phyloP scores from a whole-genome alignment of 2,329 filamentous ascomycete genomes.

The Zalaria obscura region DNA sequence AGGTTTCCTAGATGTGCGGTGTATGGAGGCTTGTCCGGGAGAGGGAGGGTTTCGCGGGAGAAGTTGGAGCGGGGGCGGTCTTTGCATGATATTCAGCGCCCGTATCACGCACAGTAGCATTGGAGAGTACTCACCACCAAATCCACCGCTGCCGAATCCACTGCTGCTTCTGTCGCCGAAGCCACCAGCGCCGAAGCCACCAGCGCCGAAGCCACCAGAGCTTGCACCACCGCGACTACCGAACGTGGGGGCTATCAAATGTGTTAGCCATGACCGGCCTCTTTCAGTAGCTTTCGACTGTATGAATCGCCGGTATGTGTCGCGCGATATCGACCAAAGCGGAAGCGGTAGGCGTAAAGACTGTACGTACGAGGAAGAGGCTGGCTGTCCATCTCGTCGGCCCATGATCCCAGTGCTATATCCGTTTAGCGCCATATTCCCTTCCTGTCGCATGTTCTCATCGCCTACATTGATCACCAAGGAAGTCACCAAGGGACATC shows the following conservation, averaged over 20 bases:
- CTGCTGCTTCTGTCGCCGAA: slow-evolving; percentile 12
- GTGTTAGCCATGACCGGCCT: too few species aligned
- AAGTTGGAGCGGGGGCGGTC: slow-evolving; percentile 20
- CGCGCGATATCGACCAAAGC: too few species aligned
- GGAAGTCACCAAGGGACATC: slow-evolving; percentile 94
- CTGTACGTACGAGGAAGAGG: slow-evolving; percentile 17
- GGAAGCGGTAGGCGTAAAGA: background rate
- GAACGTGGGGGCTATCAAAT: too few species aligned
- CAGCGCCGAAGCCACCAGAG: slow-evolving; percentile 2
- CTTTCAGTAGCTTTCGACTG: too few species aligned
- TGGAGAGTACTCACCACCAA: background rate
- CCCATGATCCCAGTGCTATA: slow-evolving; percentile 77
- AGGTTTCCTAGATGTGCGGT: slow-evolving; percentile 95
- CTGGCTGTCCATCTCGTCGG: slow-evolving; percentile 77
- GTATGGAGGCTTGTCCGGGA: slow-evolving; percentile 85
- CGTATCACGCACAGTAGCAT: background rate
- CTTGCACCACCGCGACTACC: slow-evolving; percentile 13
- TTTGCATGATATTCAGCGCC: slow-evolving; percentile 1
- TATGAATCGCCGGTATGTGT: too few species aligned
- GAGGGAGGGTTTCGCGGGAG: slow-evolving; percentile 60
- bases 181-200: slow-evolving; percentile 3
- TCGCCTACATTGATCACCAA: slow-evolving; percentile 72
- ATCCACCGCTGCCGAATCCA: slow-evolving; percentile 17
- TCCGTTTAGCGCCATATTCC: slow-evolving; percentile 15
- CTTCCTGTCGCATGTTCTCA: slow-evolving; percentile 8